Base-by-base conservation (phyloP, 306 rosid species). In the Elaeagnus macrophylla region DNA sequence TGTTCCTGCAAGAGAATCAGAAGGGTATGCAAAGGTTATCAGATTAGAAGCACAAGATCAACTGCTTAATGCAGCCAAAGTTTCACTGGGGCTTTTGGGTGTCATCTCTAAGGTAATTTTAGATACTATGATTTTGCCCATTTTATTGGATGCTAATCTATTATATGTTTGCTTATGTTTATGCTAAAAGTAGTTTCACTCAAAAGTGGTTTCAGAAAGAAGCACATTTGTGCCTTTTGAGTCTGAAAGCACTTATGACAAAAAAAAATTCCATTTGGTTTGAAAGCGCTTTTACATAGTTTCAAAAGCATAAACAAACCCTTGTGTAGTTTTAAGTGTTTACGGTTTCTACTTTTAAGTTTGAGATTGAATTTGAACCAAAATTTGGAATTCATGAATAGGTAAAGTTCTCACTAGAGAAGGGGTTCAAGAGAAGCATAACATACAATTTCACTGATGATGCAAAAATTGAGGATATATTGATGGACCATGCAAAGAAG, bases 41-140 rank as follows among this genome's bases (percentile, higher is more conserved):
- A 72, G 66, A 48, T 49, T 87, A 38, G 70, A 73, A 19, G 49
- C 52, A 6, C 54, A 15, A 4, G 68, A 74, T 71, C 73, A 75
- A 6, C 68, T 83, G 1, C 57, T 87, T 36, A 61, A 72, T 12
- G 94, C 95, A 1, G 94, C 89, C 18, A 83, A 56, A 62, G 54
- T 87, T 0, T 87, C 95, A 0, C 54, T 87, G 10, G 95, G 89
- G 12, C 45, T 81, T 39, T 42, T 87, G 37, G 94, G 94, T 53
- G 86, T 81, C 35, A 81, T 87, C 57, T 87, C 95, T 36, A 83
- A 87, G 95, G 95, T 87, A 17, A 46, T 78, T 12, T 14, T 14
- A 0, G 19, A 10, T 25, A 12, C 39, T 5, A 7, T 16, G 3
- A 7, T 41, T 9, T 41, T 9, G 10, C 10, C 10, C 13, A 13